Evolutionary conservation across 805 yeast genomes (phyloP).

Genomic region (Yamadazyma endophytica): DNA sequence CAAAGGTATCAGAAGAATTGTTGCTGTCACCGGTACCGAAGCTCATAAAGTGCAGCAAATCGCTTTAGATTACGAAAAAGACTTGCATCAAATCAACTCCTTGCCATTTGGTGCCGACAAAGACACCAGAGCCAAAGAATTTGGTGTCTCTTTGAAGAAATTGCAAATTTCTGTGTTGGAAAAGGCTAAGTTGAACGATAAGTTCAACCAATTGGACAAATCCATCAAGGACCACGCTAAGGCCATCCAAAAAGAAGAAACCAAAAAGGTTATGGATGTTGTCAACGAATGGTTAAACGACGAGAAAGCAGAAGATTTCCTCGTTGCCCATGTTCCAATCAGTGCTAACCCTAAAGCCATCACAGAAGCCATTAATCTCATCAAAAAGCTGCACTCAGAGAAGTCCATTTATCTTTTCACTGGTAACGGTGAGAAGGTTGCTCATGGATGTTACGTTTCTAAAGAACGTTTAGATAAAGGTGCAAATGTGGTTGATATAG

Average conservation of each 20-base stretch:
- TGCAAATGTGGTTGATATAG: slow-evolving; percentile 71
- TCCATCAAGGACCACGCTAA: slow-evolving; percentile 83
- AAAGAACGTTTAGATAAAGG: slow-evolving; percentile 66
- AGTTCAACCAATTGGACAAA: slow-evolving; percentile 78
- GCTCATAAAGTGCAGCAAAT: slow-evolving; percentile 87
- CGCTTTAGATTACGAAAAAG: slow-evolving; percentile 66
- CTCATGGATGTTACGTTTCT: slow-evolving; percentile 91
- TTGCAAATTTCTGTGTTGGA: slow-evolving; percentile 75
- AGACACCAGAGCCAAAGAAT: slow-evolving; percentile 77
- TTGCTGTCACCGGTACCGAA: slow-evolving; percentile 90
- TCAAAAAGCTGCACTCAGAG: slow-evolving; percentile 71
- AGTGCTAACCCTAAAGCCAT: slow-evolving; percentile 89
- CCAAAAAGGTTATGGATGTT: slow-evolving; percentile 73
- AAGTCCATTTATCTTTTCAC: slow-evolving; percentile 79
- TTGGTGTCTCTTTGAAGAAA: slow-evolving; percentile 80
- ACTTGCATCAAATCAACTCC: slow-evolving; percentile 55
- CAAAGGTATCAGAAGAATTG: slow-evolving; percentile 97
- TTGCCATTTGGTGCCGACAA: slow-evolving; percentile 71
- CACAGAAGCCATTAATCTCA: slow-evolving; percentile 82
- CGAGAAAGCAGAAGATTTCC: slow-evolving; percentile 47
- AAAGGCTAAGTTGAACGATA: slow-evolving; percentile 70
- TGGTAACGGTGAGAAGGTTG: slow-evolving; percentile 71
- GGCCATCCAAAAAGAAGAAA: slow-evolving; percentile 81
- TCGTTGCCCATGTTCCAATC: slow-evolving; percentile 67
- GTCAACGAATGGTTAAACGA: slow-evolving; percentile 64